Percentiles rank a stretch among this genome's conserved stretches.
Evolutionary conservation across 208 protist species (phyloP).

Genomic region (Trypanosoma lewisi): DNA sequence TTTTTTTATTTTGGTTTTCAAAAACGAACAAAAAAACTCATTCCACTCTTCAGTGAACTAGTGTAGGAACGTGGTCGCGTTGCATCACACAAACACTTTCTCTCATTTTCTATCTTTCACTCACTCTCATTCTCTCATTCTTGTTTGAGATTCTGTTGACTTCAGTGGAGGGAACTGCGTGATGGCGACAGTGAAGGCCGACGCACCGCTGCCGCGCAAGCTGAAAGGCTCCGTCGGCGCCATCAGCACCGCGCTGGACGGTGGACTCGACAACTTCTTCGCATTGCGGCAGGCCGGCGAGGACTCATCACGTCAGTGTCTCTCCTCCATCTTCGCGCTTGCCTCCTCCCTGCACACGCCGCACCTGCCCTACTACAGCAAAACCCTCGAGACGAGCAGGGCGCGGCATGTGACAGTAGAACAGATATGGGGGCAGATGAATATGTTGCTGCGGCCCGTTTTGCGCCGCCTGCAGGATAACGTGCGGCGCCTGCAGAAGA

Average conservation of each 20-base stretch:
- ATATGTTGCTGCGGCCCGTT: conserved; percentile 71
- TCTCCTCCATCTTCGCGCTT: conserved; percentile 69
- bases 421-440: conserved; percentile 89
- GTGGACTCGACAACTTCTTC: conserved; percentile 43
- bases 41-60: background rate
- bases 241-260: conserved; percentile 19
- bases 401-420: conserved; percentile 72
- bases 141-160: background rate
- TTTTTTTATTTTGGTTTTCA: background rate
- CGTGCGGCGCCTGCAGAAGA: conserved; percentile 47
- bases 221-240: conserved; percentile 15
- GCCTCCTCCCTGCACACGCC: conserved; percentile 76
- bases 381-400: conserved; percentile 52
- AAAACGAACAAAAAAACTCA: background rate
- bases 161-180: too few species aligned
- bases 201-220: conserved; percentile 31
- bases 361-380: conserved; percentile 57
- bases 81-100: conserved; percentile 1
- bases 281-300: conserved; percentile 39
- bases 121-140: too few species aligned
- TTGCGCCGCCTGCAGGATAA: conserved; percentile 70
- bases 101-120: too few species aligned
- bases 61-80: background rate
- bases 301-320: conserved; percentile 45
- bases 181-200: background rate